Conservation (phyloP, 371 early-diverging fungal species). For the Lichtheimia ramosa region DNA sequence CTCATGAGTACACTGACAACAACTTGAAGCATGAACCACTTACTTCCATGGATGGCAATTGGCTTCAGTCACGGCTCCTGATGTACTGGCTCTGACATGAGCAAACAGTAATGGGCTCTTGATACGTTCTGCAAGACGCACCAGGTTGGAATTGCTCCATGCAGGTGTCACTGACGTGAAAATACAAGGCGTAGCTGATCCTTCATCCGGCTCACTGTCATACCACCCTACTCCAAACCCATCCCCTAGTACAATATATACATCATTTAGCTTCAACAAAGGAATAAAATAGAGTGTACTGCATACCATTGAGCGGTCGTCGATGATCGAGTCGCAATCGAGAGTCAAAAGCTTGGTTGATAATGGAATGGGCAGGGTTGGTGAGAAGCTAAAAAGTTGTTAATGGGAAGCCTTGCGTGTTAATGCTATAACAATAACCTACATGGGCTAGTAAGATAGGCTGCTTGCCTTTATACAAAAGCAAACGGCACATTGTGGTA, state of each 20-base stretch:
- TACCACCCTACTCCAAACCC: constrained; percentile 90
- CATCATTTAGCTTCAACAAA: neutral
- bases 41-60: constrained; percentile 83
- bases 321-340: constrained; percentile 65
- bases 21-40: constrained; percentile 11
- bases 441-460: constrained; percentile 76
- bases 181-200: constrained; percentile 68
- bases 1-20: too few species aligned
- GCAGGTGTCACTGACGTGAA: constrained; percentile 87
- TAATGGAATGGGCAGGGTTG: constrained; percentile 82
- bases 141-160: constrained; percentile 83
- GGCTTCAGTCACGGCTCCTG: constrained; percentile 78
- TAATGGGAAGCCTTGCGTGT: neutral
- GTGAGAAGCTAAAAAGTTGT: constrained; percentile 51
- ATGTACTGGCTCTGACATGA: constrained; percentile 83
- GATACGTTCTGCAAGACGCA: constrained; percentile 80
- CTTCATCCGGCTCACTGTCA: constrained; percentile 48
- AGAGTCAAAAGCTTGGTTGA: constrained; percentile 80
- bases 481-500: constrained; percentile 68
- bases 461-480: constrained; percentile 75
- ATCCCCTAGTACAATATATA: constrained; percentile 59
- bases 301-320: constrained; percentile 71
- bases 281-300: neutral
- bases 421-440: constrained; percentile 7
- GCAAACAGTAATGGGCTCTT: constrained; percentile 80